These are phyloP conservation scores for Xylogone sp. DNA, from an alignment of 2,329 filamentous ascomycete species.

Conservation along the genomic window DNA sequence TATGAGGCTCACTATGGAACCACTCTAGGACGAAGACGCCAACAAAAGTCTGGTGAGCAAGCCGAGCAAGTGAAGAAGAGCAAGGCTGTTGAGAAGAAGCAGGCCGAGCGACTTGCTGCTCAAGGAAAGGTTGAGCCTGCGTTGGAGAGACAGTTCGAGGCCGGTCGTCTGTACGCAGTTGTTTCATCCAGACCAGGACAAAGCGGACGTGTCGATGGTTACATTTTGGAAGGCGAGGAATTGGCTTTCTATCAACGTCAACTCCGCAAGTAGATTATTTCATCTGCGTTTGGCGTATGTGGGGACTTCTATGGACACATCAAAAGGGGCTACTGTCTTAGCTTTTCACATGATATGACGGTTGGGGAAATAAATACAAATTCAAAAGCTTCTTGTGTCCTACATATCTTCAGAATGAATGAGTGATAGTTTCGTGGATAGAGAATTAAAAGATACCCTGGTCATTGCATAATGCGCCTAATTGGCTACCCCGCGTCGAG, in stretches of 20 bases:
- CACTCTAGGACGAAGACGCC: constrained; percentile 82
- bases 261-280: constrained; percentile 84
- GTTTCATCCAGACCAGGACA: constrained; percentile 91
- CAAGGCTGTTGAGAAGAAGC: constrained; percentile 95
- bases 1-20: constrained; percentile 99
- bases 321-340: constrained; percentile 24
- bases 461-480: neutral
- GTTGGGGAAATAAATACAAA: neutral
- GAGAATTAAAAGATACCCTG: too few relatives aligned
- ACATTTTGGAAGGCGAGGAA: constrained; percentile 99
- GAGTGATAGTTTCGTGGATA: too few relatives aligned
- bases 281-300: constrained; percentile 20
- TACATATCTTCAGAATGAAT: too few relatives aligned
- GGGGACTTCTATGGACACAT: constrained; percentile 28
- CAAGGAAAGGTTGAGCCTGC: constrained; percentile 88
- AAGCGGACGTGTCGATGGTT: constrained; percentile 94
- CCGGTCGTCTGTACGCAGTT: constrained; percentile 93
- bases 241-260: constrained; percentile 99
- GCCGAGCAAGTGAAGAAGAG: constrained; percentile 73
- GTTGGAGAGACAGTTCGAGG: constrained; percentile 99
- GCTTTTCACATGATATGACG: neutral
- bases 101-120: constrained; percentile 77
- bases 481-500: neutral
- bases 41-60: constrained; percentile 60
- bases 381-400: neutral